Base-by-base conservation (phyloP, 2,329 filamentous ascomycete genomes). In the Colletotrichum lini region DNA sequence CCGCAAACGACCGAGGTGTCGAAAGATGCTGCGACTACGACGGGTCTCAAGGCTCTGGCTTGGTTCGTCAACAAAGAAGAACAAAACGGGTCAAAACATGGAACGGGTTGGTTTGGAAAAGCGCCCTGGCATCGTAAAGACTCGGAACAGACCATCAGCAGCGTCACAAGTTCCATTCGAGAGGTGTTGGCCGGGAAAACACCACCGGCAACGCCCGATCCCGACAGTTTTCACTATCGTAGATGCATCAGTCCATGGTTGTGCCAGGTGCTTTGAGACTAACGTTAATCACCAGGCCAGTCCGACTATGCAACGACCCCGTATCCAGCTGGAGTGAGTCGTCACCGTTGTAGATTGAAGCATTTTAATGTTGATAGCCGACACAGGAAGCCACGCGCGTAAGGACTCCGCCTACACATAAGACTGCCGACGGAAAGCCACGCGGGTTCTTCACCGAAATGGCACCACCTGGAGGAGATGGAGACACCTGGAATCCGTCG, bases 371-470 rank as follows among this genome's bases (percentile, higher is more conserved):
- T 64, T 78, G 30, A 78, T 52, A 10, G 8, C 61, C 9, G 18
- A 10, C 4, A 12, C 23, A 88, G 86, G 86, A 88, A 79, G 86
- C 86, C 6, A 82, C 77, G n/a, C 81, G 86, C 5, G 77, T 88
- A 15, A 82, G 80, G 60, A 87, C 86, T 3, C 86, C 86, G 1
- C 84, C 84, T 0, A 74, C 85, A 23, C 80, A 80, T 23, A 82
- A 79, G 50, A 81, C 79, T 10, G 77, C 78, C 16, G 81, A 80
- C 56, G 80, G 81, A 7, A 80, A 74, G 44, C 79, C 81, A 3
- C 82, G 83, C 6, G 80, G 79, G 4, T 85, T 86, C 74, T 87
- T 87, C 73, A 82, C 82, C 16, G 79, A 84, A 26, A 79, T 84
- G 44, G 75, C 79, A 13, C 77, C 80, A 2, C 81, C 82, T 0